Evolutionary conservation across 805 yeast species (phyloP), one percentile per base, ranked within the genome.

Genomic region (Lachancea kluyveri): DNA sequence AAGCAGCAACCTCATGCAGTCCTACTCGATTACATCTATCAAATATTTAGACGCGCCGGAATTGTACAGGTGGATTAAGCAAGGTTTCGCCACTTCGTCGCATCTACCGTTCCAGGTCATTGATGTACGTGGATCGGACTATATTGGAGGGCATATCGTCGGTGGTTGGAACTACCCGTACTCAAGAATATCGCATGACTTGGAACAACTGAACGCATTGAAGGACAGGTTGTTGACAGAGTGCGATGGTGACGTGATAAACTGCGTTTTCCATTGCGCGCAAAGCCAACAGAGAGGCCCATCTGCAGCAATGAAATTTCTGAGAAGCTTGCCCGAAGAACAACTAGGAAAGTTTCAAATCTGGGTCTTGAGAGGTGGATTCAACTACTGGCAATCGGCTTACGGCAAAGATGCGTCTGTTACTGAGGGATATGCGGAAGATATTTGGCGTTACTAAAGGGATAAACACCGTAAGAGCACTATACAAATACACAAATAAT

Each of bases 221-320:
- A 46, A 67, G 17, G 65, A 64, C 2, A 62, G 60, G 5, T 63
- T 70, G 23, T 50, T 57, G 8, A 53, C 49, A 6, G 33, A 5
- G 8, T 29, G 30, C 2, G 41, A 55, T 4, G 50, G 57, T 5
- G n/a, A n/a, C n/a, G 60, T 37, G 2, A 31, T 46, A 26, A 41
- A 48, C 21, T 52, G 53, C 8, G 80, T 92, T 0, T 92, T 90
- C 60, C 96, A 92, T 54, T 90, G 98, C 57, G 87, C 88, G 17
- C 65, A 83, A 18, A 79, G 94, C 3, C 97, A 92, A 57, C 94
- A 80, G 38, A 65, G 98, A 31, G 97, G 97, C 0, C 97, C 97
- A 0, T 65, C 83, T 3, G 72, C 95, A 3, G 87, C 96, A 0
- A 60, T 77, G 57, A 65, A 64, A 45, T 80, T 81, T 46, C 41